phyloP scores from a whole-genome alignment of 306 rosid genomes.

The Hippophae gyantsensis region DNA sequence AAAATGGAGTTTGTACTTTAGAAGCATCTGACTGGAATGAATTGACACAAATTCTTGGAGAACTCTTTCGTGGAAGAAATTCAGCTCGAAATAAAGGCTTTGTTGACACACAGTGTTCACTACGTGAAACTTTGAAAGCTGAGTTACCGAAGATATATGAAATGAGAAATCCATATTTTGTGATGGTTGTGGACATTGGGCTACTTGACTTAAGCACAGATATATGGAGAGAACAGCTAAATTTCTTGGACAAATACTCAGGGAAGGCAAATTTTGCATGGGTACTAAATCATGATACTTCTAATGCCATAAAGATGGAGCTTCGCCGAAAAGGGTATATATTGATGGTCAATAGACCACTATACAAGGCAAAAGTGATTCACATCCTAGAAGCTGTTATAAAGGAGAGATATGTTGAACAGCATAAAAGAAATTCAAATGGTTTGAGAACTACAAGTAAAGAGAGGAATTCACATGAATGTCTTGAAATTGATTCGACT shows the following conservation, averaged over 20 bases:
- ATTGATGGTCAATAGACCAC: constrained; percentile 68
- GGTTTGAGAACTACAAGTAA: constrained; percentile 27
- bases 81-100: constrained; percentile 37
- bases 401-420: constrained; percentile 55
- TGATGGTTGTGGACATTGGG: constrained; percentile 75
- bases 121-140: constrained; percentile 40
- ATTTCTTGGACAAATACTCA: constrained; percentile 65
- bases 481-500: constrained; percentile 78
- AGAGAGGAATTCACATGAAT: constrained; percentile 63
- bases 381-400: constrained; percentile 74
- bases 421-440: constrained; percentile 39
- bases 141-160: constrained; percentile 49
- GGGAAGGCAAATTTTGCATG: constrained; percentile 84
- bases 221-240: constrained; percentile 93
- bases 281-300: constrained; percentile 84
- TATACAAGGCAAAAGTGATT: constrained; percentile 75
- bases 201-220: constrained; percentile 94
- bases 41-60: constrained; percentile 66
- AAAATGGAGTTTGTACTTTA: constrained; percentile 54
- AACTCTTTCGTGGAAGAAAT: constrained; percentile 57
- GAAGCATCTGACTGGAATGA: constrained; percentile 97
- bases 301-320: constrained; percentile 74
- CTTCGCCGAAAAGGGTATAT: constrained; percentile 71
- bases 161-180: constrained; percentile 48
- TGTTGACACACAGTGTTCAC: constrained; percentile 50